Conservation (phyloP, 2,329 filamentous ascomycete genomes). For the Lachnellula hyalina region DNA sequence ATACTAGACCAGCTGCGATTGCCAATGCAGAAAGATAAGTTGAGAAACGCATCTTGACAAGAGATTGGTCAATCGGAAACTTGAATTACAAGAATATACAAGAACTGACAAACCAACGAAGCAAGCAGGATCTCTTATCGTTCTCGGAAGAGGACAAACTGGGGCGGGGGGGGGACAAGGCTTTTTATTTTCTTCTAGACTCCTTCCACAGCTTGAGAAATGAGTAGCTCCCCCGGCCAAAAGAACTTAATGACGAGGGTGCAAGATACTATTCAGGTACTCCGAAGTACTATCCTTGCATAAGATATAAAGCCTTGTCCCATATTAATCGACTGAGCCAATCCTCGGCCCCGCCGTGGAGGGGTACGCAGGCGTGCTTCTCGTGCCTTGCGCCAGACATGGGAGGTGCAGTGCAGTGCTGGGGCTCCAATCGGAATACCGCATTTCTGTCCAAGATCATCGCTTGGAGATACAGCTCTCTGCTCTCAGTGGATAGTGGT, state of each 20-base stretch:
- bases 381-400: not conserved
- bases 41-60: conserved; percentile 21
- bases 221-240: not conserved
- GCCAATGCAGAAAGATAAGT: conserved; percentile 18
- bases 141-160: not conserved
- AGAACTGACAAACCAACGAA: not conserved
- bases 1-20: conserved; percentile 12
- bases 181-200: not conserved
- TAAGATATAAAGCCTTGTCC: not conserved
- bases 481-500: not conserved
- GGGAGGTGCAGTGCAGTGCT: not conserved
- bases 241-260: not conserved
- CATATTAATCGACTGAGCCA: not conserved
- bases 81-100: not conserved
- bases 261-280: too few relatives aligned
- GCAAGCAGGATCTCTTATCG: not conserved
- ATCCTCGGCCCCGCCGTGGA: not conserved
- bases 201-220: too few relatives aligned
- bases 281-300: not conserved
- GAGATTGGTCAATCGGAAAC: not conserved
- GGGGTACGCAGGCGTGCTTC: not conserved
- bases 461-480: not conserved
- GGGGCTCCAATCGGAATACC: too few relatives aligned
- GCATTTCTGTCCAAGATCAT: too few relatives aligned
- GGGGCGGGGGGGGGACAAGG: not conserved